Percentiles rank a stretch among this genome's conserved stretches.
Conservation (phyloP, 2,329 filamentous ascomycete genomes). For the Aureobasidium sp. region DNA sequence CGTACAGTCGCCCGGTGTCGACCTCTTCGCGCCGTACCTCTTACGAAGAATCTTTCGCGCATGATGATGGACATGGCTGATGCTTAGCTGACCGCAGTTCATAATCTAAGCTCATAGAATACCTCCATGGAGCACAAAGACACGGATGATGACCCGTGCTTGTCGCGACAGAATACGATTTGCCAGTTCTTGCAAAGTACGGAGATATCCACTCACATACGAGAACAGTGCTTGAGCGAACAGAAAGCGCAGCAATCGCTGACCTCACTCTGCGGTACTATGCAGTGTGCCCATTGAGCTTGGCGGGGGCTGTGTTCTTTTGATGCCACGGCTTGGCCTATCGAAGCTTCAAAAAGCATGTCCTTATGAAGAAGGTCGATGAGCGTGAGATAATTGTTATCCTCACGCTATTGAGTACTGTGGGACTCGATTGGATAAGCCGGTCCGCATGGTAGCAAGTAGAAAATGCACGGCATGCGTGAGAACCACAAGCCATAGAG, state of each 20-base stretch:
- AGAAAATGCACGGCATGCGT: not conserved
- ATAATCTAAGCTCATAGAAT: not conserved
- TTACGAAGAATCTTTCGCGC: constrained; percentile 24
- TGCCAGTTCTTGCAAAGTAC: not conserved
- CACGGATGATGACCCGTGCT: not conserved
- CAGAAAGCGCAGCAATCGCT: not conserved
- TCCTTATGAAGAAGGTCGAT: constrained; percentile 1
- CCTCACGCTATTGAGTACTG: not conserved
- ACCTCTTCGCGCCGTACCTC: constrained; percentile 33
- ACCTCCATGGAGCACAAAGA: not conserved
- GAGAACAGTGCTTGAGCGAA: not conserved
- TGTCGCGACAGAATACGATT: not conserved
- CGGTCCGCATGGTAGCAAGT: not conserved
- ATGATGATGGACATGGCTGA: constrained; percentile 1
- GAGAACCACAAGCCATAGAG: not conserved
- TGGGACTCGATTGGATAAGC: not conserved
- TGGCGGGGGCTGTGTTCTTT: constrained; percentile 10
- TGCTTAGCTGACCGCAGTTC: not conserved
- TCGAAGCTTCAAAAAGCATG: constrained; percentile 5
- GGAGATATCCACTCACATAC: not conserved
- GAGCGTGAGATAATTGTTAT: not conserved
- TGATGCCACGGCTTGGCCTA: constrained; percentile 1
- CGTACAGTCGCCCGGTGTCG: constrained; percentile 59
- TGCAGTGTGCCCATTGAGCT: not conserved
- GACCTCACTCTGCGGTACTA: constrained; percentile 4